Percentiles rank a stretch among this genome's conserved stretches.
Conservation (phyloP, 23 red algal genomes). For the Pyropia haitanensis region DNA sequence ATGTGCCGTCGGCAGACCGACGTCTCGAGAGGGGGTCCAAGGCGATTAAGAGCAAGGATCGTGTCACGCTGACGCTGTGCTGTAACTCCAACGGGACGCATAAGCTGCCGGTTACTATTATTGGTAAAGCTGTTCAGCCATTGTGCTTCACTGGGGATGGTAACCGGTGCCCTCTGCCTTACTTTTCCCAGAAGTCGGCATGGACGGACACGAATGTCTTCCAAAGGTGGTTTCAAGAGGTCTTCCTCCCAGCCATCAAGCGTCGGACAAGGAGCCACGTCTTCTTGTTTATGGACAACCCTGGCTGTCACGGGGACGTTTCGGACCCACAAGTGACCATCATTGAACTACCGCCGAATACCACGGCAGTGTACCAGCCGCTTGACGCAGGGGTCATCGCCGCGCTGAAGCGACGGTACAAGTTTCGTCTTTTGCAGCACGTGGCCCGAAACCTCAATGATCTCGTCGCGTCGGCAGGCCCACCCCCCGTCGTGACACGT, state of each 20-base stretch:
- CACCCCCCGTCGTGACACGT: no score
- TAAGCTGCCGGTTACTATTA: constrained; percentile 1
- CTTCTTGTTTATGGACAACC: constrained; percentile 1
- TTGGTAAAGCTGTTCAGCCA: not conserved
- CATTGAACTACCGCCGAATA: constrained; percentile 15
- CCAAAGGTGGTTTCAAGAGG: not conserved
- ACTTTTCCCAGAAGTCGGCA: not conserved
- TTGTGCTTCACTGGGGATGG: not conserved
- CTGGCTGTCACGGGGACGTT: not conserved
- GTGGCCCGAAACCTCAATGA: no score
- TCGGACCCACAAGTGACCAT: no score
- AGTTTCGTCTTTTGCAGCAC: no score
- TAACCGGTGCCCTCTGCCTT: not conserved
- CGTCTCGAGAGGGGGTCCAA: not conserved
- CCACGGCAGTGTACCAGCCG: constrained; percentile 5
- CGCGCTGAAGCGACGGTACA: constrained; percentile 14
- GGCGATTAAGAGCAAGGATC: not conserved
- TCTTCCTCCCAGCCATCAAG: not conserved
- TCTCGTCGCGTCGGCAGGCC: no score
- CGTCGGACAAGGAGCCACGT: not conserved
- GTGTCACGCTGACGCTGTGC: not conserved
- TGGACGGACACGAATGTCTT: not conserved
- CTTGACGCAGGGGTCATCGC: constrained; percentile 19
- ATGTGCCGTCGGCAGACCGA: no score
- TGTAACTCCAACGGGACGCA: not conserved